Evolutionary conservation across 2,329 filamentous ascomycete genomes (phyloP).

Genomic region (Aschersonia sp.): DNA sequence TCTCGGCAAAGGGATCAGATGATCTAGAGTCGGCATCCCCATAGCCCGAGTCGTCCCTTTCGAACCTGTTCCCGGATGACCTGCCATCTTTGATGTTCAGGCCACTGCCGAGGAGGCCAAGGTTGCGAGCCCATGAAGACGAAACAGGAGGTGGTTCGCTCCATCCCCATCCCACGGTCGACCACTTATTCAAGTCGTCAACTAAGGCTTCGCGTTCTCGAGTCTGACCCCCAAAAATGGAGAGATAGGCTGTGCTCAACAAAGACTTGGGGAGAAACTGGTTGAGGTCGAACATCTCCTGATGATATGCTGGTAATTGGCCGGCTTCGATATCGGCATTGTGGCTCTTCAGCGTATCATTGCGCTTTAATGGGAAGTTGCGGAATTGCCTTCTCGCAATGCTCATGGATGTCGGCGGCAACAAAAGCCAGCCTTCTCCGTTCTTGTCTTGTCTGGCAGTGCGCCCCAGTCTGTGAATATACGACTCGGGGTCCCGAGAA

Average conservation of each 20-base stretch:
- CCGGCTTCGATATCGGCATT: conserved; percentile 34
- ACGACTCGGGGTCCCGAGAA: conserved; percentile 51
- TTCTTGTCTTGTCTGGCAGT: conserved; percentile 63
- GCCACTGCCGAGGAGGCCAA: conserved; percentile 16
- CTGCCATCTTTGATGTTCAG: conserved; percentile 18
- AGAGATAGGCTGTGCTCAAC: conserved; percentile 34
- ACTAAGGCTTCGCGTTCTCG: conserved; percentile 26
- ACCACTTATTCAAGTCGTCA: conserved; percentile 38
- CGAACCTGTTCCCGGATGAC: conserved; percentile 1
- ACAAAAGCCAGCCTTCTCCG: conserved; percentile 56
- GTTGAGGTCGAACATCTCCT: conserved; percentile 26
- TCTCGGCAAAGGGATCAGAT: conserved; percentile 13
- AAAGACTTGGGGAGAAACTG: conserved; percentile 19
- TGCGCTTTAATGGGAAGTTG: conserved; percentile 45
- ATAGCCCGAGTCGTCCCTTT: conserved; percentile 7
- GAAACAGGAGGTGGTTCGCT: conserved; percentile 26
- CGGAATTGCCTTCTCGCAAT: conserved; percentile 35
- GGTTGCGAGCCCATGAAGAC: conserved; percentile 12
- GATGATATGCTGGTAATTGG: conserved; percentile 29
- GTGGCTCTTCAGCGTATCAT: conserved; percentile 35
- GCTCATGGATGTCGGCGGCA: conserved; percentile 38
- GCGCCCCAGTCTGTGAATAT: conserved; percentile 65
- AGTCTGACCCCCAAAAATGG: conserved; percentile 37
- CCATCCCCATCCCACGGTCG: conserved; percentile 36
- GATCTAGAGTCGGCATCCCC: conserved; percentile 4